These are phyloP conservation scores for Fragosphaeria purpurea DNA, from an alignment of 2,329 filamentous ascomycete genomes.

Conservation along the genomic window DNA sequence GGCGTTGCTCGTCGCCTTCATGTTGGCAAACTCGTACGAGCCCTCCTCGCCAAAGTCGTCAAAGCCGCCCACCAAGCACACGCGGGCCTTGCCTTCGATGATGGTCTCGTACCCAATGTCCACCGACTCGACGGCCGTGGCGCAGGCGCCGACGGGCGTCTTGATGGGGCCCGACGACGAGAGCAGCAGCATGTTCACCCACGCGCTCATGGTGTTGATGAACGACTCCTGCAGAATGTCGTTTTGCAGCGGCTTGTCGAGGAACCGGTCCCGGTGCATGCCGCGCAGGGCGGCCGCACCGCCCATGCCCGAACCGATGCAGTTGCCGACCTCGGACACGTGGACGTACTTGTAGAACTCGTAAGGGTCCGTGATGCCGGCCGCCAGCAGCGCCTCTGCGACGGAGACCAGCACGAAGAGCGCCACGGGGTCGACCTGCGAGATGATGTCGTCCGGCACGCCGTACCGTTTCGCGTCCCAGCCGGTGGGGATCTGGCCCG, in stretches of 20 bases:
- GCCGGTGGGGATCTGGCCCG: conserved; percentile 90
- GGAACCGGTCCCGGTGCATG: conserved; percentile 97
- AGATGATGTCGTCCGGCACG: conserved; percentile 94
- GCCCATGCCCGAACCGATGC: conserved; percentile 96
- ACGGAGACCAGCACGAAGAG: conserved; percentile 91
- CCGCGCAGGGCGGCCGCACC: conserved; percentile 83
- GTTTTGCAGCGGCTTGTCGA: conserved; percentile 96
- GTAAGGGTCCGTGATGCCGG: conserved; percentile 96
- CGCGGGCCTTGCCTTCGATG: conserved; percentile 91
- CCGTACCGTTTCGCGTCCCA: conserved; percentile 97
- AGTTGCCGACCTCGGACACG: conserved; percentile 95
- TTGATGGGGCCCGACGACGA: conserved; percentile 98
- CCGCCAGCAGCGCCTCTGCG: conserved; percentile 78
- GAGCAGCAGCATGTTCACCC: conserved; percentile 98
- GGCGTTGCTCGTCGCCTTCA: conserved; percentile 98
- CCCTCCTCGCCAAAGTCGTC: conserved; percentile 99
- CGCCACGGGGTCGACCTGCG: conserved; percentile 92
- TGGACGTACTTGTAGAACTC: conserved; percentile 99
- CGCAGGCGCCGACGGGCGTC: conserved; percentile 94
- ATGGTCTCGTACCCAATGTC: conserved; percentile 99
- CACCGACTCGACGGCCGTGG: conserved; percentile 91
- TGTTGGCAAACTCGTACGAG: conserved; percentile 99
- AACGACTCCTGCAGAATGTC: conserved; percentile 99
- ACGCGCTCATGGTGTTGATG: conserved; percentile 99
- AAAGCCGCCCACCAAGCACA: conserved; percentile 97